A percentile compares a stretch with the other conserved stretches of the same genome.
phyloP scores from a whole-genome alignment of 2,329 filamentous ascomycete genomes.

The Cercospora canescens region DNA sequence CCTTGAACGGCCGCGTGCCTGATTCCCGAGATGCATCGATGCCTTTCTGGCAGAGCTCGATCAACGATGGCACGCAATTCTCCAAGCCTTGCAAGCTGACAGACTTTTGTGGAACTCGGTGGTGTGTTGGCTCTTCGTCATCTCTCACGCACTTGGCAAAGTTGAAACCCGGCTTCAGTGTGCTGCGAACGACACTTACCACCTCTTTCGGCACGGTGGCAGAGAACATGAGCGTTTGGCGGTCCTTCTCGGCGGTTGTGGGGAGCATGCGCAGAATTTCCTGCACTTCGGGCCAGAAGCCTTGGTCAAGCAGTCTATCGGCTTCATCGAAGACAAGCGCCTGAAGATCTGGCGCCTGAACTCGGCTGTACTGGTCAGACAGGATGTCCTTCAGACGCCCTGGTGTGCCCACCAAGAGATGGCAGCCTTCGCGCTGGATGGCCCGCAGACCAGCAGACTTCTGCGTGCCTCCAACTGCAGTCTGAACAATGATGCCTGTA shows the following conservation, averaged over 20 bases:
- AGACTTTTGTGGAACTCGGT: slow-evolving; percentile 77
- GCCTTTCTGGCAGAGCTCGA: slow-evolving; percentile 66
- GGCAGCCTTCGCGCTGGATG: slow-evolving; percentile 75
- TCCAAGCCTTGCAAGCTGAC: slow-evolving; percentile 68
- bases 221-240: slow-evolving; percentile 93
- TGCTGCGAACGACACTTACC: slow-evolving; percentile 72
- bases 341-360: slow-evolving; percentile 63
- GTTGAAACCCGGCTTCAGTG: slow-evolving; percentile 80
- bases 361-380: slow-evolving; percentile 61
- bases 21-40: slow-evolving; percentile 40
- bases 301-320: slow-evolving; percentile 65
- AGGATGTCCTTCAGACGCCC: slow-evolving; percentile 84
- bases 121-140: slow-evolving; percentile 82
- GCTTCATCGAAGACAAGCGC: slow-evolving; percentile 66
- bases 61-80: slow-evolving; percentile 73
- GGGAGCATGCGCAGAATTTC: slow-evolving; percentile 60
- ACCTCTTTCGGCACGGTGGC: slow-evolving; percentile 88
- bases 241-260: slow-evolving; percentile 59
- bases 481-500: slow-evolving; percentile 69
- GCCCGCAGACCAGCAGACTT: slow-evolving; percentile 67
- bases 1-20: slow-evolving; percentile 73
- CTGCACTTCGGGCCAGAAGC: slow-evolving; percentile 51
- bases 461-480: slow-evolving; percentile 88
- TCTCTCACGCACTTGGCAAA: slow-evolving; percentile 86
- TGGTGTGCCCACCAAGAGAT: slow-evolving; percentile 87